These are phyloP conservation scores for Thecamonas trahens DNA, from an alignment of 78 protist genomes.

Conservation along the genomic window DNA sequence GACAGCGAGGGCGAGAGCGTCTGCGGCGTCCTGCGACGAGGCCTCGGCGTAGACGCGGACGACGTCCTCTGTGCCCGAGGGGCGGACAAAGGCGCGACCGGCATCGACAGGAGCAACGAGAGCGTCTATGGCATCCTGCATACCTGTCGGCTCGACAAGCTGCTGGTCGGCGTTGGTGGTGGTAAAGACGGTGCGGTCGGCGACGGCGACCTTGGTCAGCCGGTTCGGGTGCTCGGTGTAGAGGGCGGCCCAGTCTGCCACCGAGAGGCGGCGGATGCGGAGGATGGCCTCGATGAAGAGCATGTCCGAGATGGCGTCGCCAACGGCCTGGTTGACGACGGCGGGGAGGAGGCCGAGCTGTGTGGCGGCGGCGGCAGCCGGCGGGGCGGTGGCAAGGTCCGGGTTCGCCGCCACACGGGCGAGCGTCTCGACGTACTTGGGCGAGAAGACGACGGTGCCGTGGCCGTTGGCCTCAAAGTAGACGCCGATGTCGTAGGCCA, in stretches of 20 bases:
- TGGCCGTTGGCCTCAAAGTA: slow-evolving; percentile 87
- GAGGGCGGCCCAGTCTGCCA: slow-evolving; percentile 27
- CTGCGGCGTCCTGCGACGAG: slow-evolving; percentile 5
- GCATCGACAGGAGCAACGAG: background rate
- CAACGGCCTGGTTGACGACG: slow-evolving; percentile 42
- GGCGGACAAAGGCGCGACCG: slow-evolving; percentile 58
- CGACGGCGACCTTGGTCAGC: slow-evolving; percentile 33
- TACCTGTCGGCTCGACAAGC: slow-evolving; percentile 13
- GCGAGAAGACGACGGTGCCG: slow-evolving; percentile 57
- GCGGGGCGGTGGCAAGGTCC: background rate
- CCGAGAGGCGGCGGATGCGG: background rate
- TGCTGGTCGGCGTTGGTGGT: slow-evolving; percentile 32
- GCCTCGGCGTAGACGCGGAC: slow-evolving; percentile 82
- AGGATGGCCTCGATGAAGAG: slow-evolving; percentile 54
- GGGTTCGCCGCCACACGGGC: background rate
- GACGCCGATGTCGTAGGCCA: slow-evolving; percentile 52
- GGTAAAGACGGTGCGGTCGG: slow-evolving; percentile 8
- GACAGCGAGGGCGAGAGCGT: slow-evolving; percentile 4
- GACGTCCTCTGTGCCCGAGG: slow-evolving; percentile 71
- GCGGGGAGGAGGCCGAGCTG: background rate
- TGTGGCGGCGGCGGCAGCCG: background rate
- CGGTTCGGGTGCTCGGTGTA: slow-evolving; percentile 62
- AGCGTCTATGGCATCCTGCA: slow-evolving; percentile 39
- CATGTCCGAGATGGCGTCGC: slow-evolving; percentile 61
- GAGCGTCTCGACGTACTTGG: background rate